Base-by-base conservation (phyloP, 2,329 filamentous ascomycete species). In the Colletotrichum spinosum region DNA sequence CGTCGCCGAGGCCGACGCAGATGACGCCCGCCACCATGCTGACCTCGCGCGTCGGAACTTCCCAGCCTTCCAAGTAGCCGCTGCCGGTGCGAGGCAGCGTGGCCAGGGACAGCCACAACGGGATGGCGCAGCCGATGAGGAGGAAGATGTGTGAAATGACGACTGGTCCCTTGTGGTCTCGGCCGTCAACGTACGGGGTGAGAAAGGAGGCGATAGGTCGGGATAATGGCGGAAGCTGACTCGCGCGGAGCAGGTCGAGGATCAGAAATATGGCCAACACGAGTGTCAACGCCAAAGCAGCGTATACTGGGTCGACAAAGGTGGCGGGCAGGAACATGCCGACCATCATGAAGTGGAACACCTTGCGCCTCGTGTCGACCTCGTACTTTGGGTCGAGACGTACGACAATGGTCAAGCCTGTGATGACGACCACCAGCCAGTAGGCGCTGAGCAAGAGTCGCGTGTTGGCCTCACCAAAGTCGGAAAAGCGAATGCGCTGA, bases 271-370 rank as follows among this genome's bases (percentile, higher is more conserved):
- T 84, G 4, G 92, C 89, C 41, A 99, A 85, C 34, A 94, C 88
- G 38, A 97, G 80, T 0, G 86, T 84, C n/a, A 98, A 83, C 0
- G 94, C 93, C 11, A 99, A 82, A 1, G 92, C 88, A 54, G 90
- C 89, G 76, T 93, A 98, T 45, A 90, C 84, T 1, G 96, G 95
- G 76, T 99, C 96, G 68, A 98, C 81, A 74, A 89, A 97, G 2
- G 91, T 92, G 1, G 92, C 89, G 0, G 96, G 94, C 2, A 98
- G 84, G 60, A 99, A 90, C 93, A 99, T 97, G 60, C 89, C 89
- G 8, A 98, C 95, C 92, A 98, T 98, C 86, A 95, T 97, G 70
- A 97, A 97, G 77, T 99, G 96, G 76, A 99, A 99, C 33, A 98
- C 92, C 78, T 99, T 99, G 55, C 96, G 89, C 54, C 96, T 88